Evolutionary conservation across 1,139 yeast species (phyloP).

Genomic region (Zygotorulaspora mrakii): DNA sequence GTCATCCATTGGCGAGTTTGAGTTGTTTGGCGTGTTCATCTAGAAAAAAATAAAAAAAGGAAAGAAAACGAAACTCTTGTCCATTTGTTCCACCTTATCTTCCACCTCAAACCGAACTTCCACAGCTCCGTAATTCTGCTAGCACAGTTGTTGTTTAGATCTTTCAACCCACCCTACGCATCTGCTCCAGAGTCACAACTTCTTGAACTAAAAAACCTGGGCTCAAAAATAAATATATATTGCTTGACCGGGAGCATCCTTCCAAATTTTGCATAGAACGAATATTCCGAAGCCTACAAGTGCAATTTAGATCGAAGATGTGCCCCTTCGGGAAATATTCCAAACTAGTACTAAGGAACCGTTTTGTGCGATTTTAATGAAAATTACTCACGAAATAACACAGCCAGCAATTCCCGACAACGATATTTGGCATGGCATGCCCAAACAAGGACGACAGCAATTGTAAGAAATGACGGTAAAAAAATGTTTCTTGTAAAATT

Average conservation of each 20-base stretch:
- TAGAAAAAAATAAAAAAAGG: too few relatives aligned
- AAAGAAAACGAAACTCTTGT: too few relatives aligned
- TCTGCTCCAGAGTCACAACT: not conserved
- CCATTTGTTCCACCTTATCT: not conserved
- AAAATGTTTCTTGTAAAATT: not conserved
- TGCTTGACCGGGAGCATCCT: constrained; percentile 1
- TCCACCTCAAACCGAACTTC: not conserved
- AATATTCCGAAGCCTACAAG: not conserved
- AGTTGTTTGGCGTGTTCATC: constrained; percentile 14
- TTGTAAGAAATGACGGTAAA: not conserved
- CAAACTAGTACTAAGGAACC: not conserved
- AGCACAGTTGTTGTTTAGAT: not conserved
- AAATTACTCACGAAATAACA: constrained; percentile 2
- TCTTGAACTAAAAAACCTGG: not conserved
- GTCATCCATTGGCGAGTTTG: constrained; percentile 10
- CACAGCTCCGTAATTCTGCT: not conserved
- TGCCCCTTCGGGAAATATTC: constrained; percentile 5
- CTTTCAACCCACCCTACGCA: not conserved
- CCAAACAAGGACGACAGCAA: not conserved
- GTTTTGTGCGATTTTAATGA: constrained; percentile 1
- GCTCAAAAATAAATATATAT: not conserved
- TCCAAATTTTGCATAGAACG: constrained; percentile 1
- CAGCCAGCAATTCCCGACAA: too few relatives aligned
- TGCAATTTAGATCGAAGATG: not conserved
- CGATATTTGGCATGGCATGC: too few relatives aligned